Percentiles rank a stretch among this genome's conserved stretches.
Evolutionary conservation across 2,329 filamentous ascomycete species (phyloP).

Genomic region (Myriosclerotinia curreyana): DNA sequence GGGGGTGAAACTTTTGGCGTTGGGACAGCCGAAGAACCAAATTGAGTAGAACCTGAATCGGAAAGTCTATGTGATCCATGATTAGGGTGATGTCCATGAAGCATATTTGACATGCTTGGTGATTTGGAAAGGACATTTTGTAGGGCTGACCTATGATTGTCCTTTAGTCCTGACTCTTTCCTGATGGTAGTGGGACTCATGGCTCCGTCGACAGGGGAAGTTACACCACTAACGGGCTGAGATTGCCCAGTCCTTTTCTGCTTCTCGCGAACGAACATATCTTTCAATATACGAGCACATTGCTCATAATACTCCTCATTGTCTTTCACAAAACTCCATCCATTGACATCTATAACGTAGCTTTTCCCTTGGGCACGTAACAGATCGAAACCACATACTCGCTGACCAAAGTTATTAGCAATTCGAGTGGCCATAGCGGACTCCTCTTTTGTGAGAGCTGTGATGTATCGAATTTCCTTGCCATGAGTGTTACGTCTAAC

Average conservation of each 20-base stretch:
- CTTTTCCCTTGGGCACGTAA: conserved; percentile 84
- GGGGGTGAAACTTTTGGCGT: conserved; percentile 37
- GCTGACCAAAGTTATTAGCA: conserved; percentile 85
- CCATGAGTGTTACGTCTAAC: conserved; percentile 95
- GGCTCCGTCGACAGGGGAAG: conserved; percentile 27
- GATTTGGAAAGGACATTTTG: conserved; percentile 59
- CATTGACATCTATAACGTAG: conserved; percentile 98
- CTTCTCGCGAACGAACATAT: conserved; percentile 83
- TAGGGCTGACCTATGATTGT: conserved; percentile 49
- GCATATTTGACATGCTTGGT: conserved; percentile 55
- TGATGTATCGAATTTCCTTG: conserved; percentile 95
- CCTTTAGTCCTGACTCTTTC: conserved; percentile 39
- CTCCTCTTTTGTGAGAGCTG: conserved; percentile 75
- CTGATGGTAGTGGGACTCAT: conserved; percentile 24
- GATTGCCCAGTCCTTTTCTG: conserved; percentile 48
- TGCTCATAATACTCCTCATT: conserved; percentile 98
- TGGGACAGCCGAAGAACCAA: conserved; percentile 40
- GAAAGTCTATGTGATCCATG: conserved; percentile 39
- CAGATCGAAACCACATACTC: conserved; percentile 94
- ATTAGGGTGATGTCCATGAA: conserved; percentile 48
- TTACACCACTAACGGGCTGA: conserved; percentile 40
- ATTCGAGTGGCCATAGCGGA: conserved; percentile 85
- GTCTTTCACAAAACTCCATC: conserved; percentile 99
- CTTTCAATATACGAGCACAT: conserved; percentile 78
- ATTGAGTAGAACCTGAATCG: conserved; percentile 43